Conservation (phyloP, 2,329 filamentous ascomycete species). For the Ascochyta lentis region DNA sequence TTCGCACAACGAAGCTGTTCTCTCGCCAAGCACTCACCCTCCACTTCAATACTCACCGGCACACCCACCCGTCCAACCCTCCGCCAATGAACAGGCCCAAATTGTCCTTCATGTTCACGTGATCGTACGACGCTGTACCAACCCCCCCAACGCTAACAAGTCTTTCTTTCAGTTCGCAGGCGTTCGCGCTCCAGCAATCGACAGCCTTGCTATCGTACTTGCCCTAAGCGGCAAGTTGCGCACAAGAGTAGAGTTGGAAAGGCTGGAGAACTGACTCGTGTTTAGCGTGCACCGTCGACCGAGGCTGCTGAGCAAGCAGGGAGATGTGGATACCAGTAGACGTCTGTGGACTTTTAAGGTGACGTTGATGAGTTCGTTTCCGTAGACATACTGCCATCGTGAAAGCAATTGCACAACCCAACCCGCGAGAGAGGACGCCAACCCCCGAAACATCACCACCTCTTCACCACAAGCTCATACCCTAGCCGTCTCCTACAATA, state of each 20-base stretch:
- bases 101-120: slow-evolving; percentile 18
- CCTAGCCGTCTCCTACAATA: no score
- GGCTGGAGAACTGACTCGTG: neutral
- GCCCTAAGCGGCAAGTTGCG: slow-evolving; percentile 33
- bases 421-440: no score
- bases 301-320: slow-evolving; percentile 1
- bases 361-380: neutral
- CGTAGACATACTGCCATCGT: neutral
- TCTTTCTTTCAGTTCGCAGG: slow-evolving; percentile 26
- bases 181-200: slow-evolving; percentile 46
- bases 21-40: neutral
- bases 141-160: slow-evolving; percentile 6
- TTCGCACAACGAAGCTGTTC: neutral
- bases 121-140: slow-evolving; percentile 24
- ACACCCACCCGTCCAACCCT: neutral
- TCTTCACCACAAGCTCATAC: no score
- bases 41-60: neutral
- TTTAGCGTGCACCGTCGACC: neutral
- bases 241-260: neutral
- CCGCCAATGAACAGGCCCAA: slow-evolving; percentile 1
- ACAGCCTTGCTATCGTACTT: slow-evolving; percentile 24
- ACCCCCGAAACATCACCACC: no score
- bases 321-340: slow-evolving; percentile 1
- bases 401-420: no score
- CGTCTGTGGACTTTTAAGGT: no score